These are phyloP conservation scores for Caloboletus inedulis DNA, from an alignment of 1,284 basidiomycete genomes.

Conservation along the genomic window DNA sequence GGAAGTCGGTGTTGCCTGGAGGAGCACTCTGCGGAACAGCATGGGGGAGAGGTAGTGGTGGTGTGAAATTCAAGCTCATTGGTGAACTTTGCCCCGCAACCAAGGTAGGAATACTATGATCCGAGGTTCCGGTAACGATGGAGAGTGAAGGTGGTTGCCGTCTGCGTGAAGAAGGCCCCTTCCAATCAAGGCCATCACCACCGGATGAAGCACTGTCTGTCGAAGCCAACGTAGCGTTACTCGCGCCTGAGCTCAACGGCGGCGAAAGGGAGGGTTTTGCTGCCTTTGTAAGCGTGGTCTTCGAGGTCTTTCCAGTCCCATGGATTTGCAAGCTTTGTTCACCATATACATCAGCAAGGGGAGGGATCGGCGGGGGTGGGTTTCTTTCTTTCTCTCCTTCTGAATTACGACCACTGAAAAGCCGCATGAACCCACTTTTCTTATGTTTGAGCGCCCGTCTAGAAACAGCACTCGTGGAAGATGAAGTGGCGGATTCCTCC, in stretches of 20 bases:
- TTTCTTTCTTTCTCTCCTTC: constrained; percentile 39
- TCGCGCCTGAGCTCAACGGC: constrained; percentile 5
- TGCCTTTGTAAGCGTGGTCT: constrained; percentile 35
- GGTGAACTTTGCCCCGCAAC: constrained; percentile 13
- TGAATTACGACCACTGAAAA: constrained; percentile 59
- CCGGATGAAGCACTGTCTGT: constrained; percentile 1
- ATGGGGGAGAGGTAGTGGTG: constrained; percentile 5
- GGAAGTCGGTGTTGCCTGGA: constrained; percentile 57
- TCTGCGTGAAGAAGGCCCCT: constrained; percentile 27
- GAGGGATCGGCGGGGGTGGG: constrained; percentile 54
- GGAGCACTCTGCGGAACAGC: constrained; percentile 58
- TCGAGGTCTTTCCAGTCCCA: constrained; percentile 30
- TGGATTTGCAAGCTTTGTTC: constrained; percentile 29
- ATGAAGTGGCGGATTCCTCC: constrained; percentile 35
- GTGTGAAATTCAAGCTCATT: constrained; percentile 8
- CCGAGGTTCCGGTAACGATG: constrained; percentile 39
- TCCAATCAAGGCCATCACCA: constrained; percentile 16
- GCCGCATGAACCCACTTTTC: constrained; percentile 78
- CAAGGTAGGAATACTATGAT: constrained; percentile 13
- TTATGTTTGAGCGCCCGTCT: constrained; percentile 60
- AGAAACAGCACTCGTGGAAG: constrained; percentile 18
- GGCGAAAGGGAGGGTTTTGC: constrained; percentile 40
- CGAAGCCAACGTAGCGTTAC: constrained; percentile 9
- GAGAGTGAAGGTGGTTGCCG: constrained; percentile 42
- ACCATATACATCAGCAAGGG: constrained; percentile 40